Percentiles rank a stretch among this genome's conserved stretches.
phyloP scores from a whole-genome alignment of 1,284 basidiomycete genomes.

The Ceratorhiza oryzae-sativae region DNA sequence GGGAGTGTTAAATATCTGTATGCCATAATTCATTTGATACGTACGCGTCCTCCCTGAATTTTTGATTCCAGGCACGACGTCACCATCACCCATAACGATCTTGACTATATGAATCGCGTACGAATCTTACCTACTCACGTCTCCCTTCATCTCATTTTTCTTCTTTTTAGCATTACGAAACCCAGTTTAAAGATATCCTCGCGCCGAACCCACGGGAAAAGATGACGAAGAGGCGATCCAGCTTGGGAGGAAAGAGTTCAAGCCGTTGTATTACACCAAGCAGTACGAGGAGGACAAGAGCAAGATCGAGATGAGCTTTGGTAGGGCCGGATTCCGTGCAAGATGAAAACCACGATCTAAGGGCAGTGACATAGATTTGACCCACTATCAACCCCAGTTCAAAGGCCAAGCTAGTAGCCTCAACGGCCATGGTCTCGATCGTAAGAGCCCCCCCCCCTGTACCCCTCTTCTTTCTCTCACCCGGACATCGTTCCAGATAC shows the following conservation, averaged over 20 bases:
- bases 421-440: conserved; percentile 40
- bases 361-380: conserved; percentile 54
- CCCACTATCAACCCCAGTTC: conserved; percentile 65
- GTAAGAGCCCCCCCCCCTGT: neutral
- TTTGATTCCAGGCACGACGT: conserved; percentile 53
- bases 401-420: conserved; percentile 36
- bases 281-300: conserved; percentile 62
- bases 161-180: conserved; percentile 56
- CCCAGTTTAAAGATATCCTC: conserved; percentile 54
- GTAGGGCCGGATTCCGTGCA: conserved; percentile 35
- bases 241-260: conserved; percentile 60
- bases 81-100: conserved; percentile 65
- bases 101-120: conserved; percentile 63
- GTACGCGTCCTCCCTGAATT: no score
- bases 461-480: neutral
- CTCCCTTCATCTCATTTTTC: neutral
- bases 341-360: neutral
- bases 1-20: conserved; percentile 61
- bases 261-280: conserved; percentile 65
- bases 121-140: neutral
- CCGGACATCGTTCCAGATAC: conserved; percentile 19
- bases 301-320: conserved; percentile 70
- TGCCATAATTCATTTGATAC: neutral
- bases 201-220: conserved; percentile 52
- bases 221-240: conserved; percentile 51